phyloP scores from a whole-genome alignment of 352 stramenopile genomes.

The Phytophthora pluvialis region DNA sequence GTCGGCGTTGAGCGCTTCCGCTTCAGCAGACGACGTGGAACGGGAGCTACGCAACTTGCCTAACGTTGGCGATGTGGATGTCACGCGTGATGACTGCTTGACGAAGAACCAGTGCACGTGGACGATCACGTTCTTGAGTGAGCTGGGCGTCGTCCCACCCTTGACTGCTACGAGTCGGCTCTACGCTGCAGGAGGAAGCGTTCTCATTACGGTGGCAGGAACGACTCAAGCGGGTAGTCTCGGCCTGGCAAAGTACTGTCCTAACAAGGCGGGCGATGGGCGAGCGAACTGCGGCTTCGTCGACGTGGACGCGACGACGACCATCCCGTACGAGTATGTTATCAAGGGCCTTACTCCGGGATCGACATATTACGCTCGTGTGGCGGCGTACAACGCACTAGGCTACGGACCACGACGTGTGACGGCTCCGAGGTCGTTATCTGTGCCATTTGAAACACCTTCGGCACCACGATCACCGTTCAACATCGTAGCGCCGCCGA shows the following conservation, averaged over 20 bases:
- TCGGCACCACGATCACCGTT: constrained; percentile 64
- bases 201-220: constrained; percentile 42
- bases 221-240: constrained; percentile 45
- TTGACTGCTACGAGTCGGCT: constrained; percentile 63
- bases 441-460: constrained; percentile 72
- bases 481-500: constrained; percentile 56
- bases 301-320: constrained; percentile 17
- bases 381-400: constrained; percentile 71
- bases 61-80: constrained; percentile 92
- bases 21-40: constrained; percentile 64
- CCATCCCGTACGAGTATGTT: constrained; percentile 55
- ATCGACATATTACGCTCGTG: constrained; percentile 69
- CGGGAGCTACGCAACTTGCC: constrained; percentile 92
- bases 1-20: constrained; percentile 75
- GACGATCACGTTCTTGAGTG: constrained; percentile 81
- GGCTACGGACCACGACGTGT: constrained; percentile 66
- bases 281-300: constrained; percentile 43
- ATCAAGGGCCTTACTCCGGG: constrained; percentile 68
- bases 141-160: constrained; percentile 57
- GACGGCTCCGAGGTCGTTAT: constrained; percentile 58
- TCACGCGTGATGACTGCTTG: constrained; percentile 51
- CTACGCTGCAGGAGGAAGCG: constrained; percentile 44
- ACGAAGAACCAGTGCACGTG: constrained; percentile 75
- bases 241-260: constrained; percentile 57
- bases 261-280: constrained; percentile 38